A percentile compares a stretch with the other conserved stretches of the same genome.
These are phyloP conservation scores for Kockovaella imperatae DNA, from an alignment of 768 basidiomycete species.

Conservation along the genomic window DNA sequence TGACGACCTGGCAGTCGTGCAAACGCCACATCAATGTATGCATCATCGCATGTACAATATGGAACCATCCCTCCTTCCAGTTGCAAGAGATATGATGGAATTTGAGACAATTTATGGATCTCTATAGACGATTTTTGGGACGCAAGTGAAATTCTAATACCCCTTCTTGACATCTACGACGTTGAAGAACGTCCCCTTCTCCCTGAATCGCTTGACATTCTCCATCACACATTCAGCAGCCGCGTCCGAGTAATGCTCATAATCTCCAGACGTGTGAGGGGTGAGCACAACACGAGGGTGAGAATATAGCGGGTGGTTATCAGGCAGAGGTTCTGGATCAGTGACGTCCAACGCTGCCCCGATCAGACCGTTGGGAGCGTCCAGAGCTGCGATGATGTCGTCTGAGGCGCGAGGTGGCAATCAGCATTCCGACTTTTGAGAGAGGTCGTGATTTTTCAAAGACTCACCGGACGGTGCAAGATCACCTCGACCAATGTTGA, in stretches of 20 bases:
- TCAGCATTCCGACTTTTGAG: conserved; percentile 4
- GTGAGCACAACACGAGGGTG: conserved; percentile 44
- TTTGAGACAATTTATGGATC: no score
- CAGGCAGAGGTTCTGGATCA: conserved; percentile 45
- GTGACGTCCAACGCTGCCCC: conserved; percentile 44
- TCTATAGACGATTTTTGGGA: no score
- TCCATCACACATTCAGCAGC: conserved; percentile 39
- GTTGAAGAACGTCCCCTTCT: conserved; percentile 31
- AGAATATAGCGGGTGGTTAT: conserved; percentile 40
- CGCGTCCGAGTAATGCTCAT: conserved; percentile 37
- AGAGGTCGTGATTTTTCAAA: neutral
- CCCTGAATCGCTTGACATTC: conserved; percentile 33
- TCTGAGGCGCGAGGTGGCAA: conserved; percentile 7
- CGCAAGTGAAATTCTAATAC: no score
- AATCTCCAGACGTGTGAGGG: conserved; percentile 43
- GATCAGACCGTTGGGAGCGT: conserved; percentile 12
- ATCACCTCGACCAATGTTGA: conserved; percentile 46
- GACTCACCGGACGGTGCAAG: conserved; percentile 40
- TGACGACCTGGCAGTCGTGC: no score
- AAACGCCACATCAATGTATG: no score
- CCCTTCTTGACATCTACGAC: conserved; percentile 38
- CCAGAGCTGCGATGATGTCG: conserved; percentile 21
- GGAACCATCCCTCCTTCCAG: no score
- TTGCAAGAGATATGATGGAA: no score
- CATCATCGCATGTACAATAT: no score